phyloP scores from a whole-genome alignment of 2,329 filamentous ascomycete species.

The Penicillium nordicum region DNA sequence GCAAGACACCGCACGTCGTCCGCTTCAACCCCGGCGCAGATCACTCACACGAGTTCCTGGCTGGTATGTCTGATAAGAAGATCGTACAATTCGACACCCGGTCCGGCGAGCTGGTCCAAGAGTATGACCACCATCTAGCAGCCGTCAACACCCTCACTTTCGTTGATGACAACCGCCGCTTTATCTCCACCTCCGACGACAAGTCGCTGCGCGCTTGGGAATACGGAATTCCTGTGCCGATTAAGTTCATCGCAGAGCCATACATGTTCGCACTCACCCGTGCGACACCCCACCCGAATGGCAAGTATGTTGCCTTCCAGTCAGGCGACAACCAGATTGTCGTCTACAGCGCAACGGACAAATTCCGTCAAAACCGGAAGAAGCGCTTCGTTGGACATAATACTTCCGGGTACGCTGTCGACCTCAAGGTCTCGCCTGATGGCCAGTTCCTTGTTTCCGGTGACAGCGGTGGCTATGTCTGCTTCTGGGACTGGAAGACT shows the following conservation, averaged over 20 bases:
- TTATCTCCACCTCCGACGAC: constrained; percentile 97
- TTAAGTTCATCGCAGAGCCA: constrained; percentile 96
- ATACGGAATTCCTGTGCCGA: constrained; percentile 95
- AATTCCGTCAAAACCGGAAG: constrained; percentile 95
- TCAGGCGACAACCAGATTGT: constrained; percentile 94
- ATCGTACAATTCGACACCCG: constrained; percentile 95
- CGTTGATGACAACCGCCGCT: constrained; percentile 87
- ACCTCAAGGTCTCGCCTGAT: constrained; percentile 82
- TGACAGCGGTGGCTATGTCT: constrained; percentile 83
- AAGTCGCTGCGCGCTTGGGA: constrained; percentile 96
- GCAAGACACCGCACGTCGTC: constrained; percentile 92
- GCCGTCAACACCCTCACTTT: constrained; percentile 97
- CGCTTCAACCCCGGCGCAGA: constrained; percentile 82
- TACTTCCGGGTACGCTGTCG: constrained; percentile 88
- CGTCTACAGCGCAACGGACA: constrained; percentile 90
- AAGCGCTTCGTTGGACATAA: constrained; percentile 96
- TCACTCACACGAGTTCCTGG: constrained; percentile 83
- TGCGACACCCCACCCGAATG: constrained; percentile 76
- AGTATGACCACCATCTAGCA: constrained; percentile 98
- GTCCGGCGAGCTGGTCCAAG: constrained; percentile 78
- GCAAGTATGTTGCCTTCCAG: constrained; percentile 94
- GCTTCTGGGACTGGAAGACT: constrained; percentile 99
- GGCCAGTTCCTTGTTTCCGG: constrained; percentile 86
- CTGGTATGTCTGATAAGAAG: constrained; percentile 98
- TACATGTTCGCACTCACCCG: constrained; percentile 97